These are phyloP conservation scores for Aspergillus homomorphus DNA, from an alignment of 495 filamentous ascomycete genomes.

Conservation along the genomic window DNA sequence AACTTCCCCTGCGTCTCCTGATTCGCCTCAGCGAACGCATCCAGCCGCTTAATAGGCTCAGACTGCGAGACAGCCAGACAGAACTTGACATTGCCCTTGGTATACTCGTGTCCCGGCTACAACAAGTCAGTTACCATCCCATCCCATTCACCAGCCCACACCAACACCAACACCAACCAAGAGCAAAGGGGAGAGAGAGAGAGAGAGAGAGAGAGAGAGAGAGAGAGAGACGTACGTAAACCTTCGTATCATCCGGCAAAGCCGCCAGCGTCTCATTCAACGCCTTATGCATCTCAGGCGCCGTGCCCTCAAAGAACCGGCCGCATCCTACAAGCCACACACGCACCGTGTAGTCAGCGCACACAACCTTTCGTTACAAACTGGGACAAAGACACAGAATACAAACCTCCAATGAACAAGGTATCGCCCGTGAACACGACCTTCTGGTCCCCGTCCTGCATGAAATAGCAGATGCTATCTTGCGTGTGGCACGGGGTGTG, in stretches of 20 bases:
- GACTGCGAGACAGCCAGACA: constrained; percentile 67
- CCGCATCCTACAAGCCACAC: constrained; percentile 76
- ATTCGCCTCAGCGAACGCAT: constrained; percentile 73
- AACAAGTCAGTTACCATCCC: constrained; percentile 7
- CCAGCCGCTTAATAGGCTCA: constrained; percentile 72
- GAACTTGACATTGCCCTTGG: constrained; percentile 90
- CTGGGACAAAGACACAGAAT: constrained; percentile 5
- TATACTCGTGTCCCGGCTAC: constrained; percentile 95
- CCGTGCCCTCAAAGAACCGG: constrained; percentile 93
- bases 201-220: not conserved
- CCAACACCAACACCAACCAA: no score
- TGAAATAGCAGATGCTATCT: constrained; percentile 90
- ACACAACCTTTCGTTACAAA: no score
- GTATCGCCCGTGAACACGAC: constrained; percentile 97
- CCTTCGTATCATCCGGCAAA: constrained; percentile 87
- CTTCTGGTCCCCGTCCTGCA: constrained; percentile 76
- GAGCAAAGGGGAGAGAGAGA: no score
- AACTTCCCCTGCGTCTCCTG: constrained; percentile 91
- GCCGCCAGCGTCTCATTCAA: constrained; percentile 79
- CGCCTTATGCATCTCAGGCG: constrained; percentile 87
- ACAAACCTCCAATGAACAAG: constrained; percentile 82
- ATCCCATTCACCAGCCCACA: not conserved
- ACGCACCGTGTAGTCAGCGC: no score
- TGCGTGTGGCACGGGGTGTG: constrained; percentile 98
- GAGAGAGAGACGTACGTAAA: constrained; percentile 62